These are phyloP conservation scores for Coemansia aciculifera DNA, from an alignment of 192 early-diverging fungal species.

Conservation along the genomic window DNA sequence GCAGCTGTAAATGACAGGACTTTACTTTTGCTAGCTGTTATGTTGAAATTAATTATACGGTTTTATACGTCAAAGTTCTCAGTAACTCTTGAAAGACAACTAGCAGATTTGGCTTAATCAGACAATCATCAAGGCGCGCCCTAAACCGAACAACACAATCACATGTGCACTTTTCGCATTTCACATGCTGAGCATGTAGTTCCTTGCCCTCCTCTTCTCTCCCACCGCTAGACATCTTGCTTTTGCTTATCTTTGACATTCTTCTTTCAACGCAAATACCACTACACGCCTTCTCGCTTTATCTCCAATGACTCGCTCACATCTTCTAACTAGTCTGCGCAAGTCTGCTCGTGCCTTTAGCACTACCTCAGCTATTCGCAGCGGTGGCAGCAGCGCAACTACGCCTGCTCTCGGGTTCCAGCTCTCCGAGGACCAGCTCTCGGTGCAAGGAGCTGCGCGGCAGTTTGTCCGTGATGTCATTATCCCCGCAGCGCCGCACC, in stretches of 20 bases:
- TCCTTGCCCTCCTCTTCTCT: not conserved
- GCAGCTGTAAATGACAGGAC: not conserved
- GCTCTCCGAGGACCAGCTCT: constrained; percentile 79
- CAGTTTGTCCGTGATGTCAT: constrained; percentile 89
- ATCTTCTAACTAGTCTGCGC: constrained; percentile 22
- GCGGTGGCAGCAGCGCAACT: constrained; percentile 11
- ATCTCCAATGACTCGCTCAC: constrained; percentile 39
- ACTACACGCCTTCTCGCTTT: not conserved
- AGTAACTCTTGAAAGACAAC: not conserved
- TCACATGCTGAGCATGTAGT: constrained; percentile 11
- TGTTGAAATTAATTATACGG: not conserved
- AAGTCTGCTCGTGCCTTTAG: constrained; percentile 41
- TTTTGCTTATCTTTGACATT: not conserved
- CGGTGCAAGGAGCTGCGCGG: constrained; percentile 86
- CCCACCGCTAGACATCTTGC: not conserved
- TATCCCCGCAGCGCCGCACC: constrained; percentile 87
- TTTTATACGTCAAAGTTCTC: not conserved
- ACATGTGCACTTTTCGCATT: not conserved
- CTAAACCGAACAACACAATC: not conserved
- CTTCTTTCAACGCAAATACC: not conserved
- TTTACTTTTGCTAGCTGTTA: not conserved
- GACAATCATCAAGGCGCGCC: not conserved
- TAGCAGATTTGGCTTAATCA: not conserved
- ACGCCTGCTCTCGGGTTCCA: constrained; percentile 58
- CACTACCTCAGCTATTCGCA: constrained; percentile 19